These are phyloP conservation scores for Podospora didyma DNA, from an alignment of 495 filamentous ascomycete species.

Conservation along the genomic window DNA sequence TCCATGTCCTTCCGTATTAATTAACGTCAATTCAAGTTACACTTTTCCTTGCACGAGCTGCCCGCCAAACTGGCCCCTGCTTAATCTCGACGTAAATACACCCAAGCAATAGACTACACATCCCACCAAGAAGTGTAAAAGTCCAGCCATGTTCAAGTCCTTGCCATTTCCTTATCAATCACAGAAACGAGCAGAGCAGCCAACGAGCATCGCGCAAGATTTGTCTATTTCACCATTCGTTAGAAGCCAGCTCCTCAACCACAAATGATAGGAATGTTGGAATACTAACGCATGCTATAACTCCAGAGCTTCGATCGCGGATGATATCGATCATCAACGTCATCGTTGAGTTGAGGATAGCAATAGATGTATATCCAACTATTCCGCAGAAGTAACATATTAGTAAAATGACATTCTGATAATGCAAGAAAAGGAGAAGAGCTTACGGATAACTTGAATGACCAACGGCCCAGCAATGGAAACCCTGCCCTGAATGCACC, in stretches of 20 bases:
- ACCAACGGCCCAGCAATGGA: not conserved
- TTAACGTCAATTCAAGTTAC: no score
- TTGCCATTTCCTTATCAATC: not conserved
- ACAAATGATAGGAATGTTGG: not conserved
- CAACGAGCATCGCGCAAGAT: not conserved
- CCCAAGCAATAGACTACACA: not conserved
- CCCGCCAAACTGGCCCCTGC: not conserved
- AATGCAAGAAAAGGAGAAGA: not conserved
- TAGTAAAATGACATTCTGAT: not conserved
- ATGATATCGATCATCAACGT: not conserved
- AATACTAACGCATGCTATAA: not conserved
- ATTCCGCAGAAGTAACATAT: not conserved
- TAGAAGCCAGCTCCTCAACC: not conserved
- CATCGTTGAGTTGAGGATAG: not conserved
- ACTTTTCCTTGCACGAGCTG: no score
- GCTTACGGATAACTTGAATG: not conserved
- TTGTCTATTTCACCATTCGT: not conserved
- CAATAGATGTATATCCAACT: not conserved
- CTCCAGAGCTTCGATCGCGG: not conserved
- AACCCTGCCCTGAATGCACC: not conserved
- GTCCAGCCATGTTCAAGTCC: not conserved
- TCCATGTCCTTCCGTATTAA: no score
- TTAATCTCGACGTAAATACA: not conserved
- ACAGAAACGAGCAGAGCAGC: not conserved
- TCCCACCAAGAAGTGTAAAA: not conserved